Evolutionary conservation across 2,329 filamentous ascomycete species (phyloP), one percentile per base, ranked within the genome.

Genomic region (Claviceps spartinae): DNA sequence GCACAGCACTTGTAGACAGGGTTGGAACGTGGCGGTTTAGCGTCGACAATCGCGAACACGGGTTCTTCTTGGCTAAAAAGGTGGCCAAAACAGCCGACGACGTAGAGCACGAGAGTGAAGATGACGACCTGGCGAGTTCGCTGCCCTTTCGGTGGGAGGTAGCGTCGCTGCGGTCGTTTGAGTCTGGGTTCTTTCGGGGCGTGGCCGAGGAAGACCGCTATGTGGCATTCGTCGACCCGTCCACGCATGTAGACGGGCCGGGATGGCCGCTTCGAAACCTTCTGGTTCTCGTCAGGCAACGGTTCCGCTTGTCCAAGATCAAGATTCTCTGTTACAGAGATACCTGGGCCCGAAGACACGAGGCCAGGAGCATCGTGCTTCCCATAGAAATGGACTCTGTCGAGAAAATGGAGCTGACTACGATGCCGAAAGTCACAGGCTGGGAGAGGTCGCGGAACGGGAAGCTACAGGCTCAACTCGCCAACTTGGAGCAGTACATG

Each of bases 221-320:
- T 63, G 77, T 97, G 20, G 83, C 85, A 49, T 97, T 98, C 64
- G 86, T 86, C 20, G 93, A 98, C 64, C 87, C 93, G 0, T 97
- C 93, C 0, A 95, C 88, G 20, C 97, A 95, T 63, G 73, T 83
- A 1, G 79, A 86, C 54, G 86, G 89, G 48, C 91, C 93, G 1
- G 89, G 89, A 0, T 98, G 93, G 93, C 88, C 91, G 65, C 69
- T 98, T 48, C 78, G 93, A 50, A 98, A 98, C 62, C 74, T 97
- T 1, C 73, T 98, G 18, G 79, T 95, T 4, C 75, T 98, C 22
- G 79, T 96, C 16, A 81, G 88, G 52, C 85, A 91, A 58, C 79
- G 89, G 18, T 98, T 88, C 73, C 79, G 81, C 49, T 72, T 95
- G 50, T 76, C 77, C 54, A 83, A 83, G 55, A 82, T 87, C 30